These are phyloP conservation scores for Paramecium caudatum DNA, from an alignment of 73 alveolate species.

Conservation along the genomic window DNA sequence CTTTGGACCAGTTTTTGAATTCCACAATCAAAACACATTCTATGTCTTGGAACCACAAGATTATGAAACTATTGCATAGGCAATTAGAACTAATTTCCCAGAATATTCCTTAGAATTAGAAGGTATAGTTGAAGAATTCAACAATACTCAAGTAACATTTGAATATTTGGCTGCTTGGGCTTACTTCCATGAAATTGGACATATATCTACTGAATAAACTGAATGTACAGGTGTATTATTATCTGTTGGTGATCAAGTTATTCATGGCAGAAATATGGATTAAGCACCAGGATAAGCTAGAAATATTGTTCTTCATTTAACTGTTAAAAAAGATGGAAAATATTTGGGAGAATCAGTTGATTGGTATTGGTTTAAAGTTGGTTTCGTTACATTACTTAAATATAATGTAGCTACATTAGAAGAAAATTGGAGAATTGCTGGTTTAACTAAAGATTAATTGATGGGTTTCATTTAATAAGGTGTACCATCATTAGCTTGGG, in stretches of 20 bases:
- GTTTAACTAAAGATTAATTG: not conserved
- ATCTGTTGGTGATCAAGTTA: conserved; percentile 15
- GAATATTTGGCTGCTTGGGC: conserved; percentile 71
- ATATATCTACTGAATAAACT: not conserved
- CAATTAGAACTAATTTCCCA: conserved; percentile 61
- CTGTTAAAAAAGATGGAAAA: conserved; percentile 37
- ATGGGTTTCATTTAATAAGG: not conserved
- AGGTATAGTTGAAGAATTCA: conserved; percentile 58
- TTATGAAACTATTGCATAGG: conserved; percentile 32
- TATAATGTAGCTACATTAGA: conserved; percentile 58
- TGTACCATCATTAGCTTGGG: conserved; percentile 59
- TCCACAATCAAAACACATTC: conserved; percentile 25
- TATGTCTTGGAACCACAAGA: conserved; percentile 6
- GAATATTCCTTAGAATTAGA: conserved; percentile 49
- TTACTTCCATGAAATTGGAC: conserved; percentile 65
- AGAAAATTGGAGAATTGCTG: conserved; percentile 66
- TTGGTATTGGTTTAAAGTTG: conserved; percentile 72
- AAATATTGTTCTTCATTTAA: conserved; percentile 55
- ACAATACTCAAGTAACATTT: conserved; percentile 25
- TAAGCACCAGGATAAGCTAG: conserved; percentile 61
- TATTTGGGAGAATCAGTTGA: conserved; percentile 70
- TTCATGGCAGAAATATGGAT: conserved; percentile 72
- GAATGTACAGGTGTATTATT: conserved; percentile 64
- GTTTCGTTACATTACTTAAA: conserved; percentile 56
- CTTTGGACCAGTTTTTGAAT: conserved; percentile 53